Conservation (phyloP, 1,139 yeast species). For the Meyerozyma smithsonii region DNA sequence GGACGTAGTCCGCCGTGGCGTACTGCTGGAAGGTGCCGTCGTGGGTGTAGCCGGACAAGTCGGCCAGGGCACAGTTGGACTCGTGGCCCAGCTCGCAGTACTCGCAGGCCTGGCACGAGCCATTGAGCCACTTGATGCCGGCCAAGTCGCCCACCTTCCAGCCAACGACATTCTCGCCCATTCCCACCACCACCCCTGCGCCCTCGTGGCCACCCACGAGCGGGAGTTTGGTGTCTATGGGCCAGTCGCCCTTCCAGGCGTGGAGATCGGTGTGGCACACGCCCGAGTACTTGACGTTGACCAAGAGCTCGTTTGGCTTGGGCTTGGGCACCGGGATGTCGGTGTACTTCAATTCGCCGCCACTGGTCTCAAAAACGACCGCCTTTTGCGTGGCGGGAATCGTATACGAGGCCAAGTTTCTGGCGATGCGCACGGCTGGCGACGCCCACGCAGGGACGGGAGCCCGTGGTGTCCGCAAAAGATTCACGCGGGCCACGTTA, state of each 20-base stretch:
- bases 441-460: too few species aligned
- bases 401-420: slow-evolving; percentile 3
- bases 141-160: slow-evolving; percentile 70
- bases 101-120: slow-evolving; percentile 69
- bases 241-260: slow-evolving; percentile 84
- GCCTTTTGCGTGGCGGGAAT: slow-evolving; percentile 45
- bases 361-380: slow-evolving; percentile 41
- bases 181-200: slow-evolving; percentile 72
- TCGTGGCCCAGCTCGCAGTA: slow-evolving; percentile 60
- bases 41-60: slow-evolving; percentile 71
- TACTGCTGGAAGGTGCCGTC: slow-evolving; percentile 80
- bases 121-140: slow-evolving; percentile 73
- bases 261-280: slow-evolving; percentile 78
- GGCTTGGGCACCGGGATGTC: slow-evolving; percentile 68
- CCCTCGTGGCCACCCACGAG: slow-evolving; percentile 84
- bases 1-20: slow-evolving; percentile 81
- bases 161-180: slow-evolving; percentile 61
- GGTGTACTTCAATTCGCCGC: slow-evolving; percentile 48
- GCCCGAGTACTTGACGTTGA: slow-evolving; percentile 70
- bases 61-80: slow-evolving; percentile 65
- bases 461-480: too few species aligned
- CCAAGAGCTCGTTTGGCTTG: slow-evolving; percentile 60
- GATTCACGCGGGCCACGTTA: background rate
- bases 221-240: slow-evolving; percentile 60
- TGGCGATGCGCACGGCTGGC: background rate